Evolutionary conservation across 345 rosid genomes (phyloP).

Genomic region (Lagerstroemia speciosa): DNA sequence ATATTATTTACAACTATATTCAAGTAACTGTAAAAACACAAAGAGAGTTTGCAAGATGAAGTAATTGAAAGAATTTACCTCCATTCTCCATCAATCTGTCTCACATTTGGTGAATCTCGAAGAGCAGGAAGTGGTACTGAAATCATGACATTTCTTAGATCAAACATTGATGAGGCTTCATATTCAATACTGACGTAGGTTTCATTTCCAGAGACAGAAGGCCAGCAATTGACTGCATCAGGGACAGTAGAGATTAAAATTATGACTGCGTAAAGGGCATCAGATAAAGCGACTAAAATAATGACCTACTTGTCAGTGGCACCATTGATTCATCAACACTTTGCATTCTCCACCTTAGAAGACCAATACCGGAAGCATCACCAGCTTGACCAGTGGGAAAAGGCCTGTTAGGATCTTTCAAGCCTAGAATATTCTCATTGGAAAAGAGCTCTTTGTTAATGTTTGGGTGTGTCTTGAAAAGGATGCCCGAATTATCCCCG

Average conservation of each 20-base stretch:
- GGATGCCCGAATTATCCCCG: conserved; percentile 71
- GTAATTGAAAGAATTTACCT: conserved; percentile 36
- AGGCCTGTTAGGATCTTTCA: conserved; percentile 89
- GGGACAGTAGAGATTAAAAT: conserved; percentile 8
- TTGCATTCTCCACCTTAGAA: conserved; percentile 99
- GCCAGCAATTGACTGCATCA: conserved; percentile 98
- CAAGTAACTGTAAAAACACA: neutral
- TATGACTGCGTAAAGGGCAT: conserved; percentile 7
- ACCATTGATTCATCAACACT: conserved; percentile 92
- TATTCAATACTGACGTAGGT: conserved; percentile 95
- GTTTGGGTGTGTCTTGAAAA: conserved; percentile 96
- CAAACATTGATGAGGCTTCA: conserved; percentile 90
- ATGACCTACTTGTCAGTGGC: conserved; percentile 78
- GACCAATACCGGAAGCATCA: conserved; percentile 85
- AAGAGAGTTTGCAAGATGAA: neutral
- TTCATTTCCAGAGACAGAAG: conserved; percentile 94
- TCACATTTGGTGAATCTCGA: conserved; percentile 74
- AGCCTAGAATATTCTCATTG: conserved; percentile 68
- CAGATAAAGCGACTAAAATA: neutral
- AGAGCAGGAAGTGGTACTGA: conserved; percentile 96
- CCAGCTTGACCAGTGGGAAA: conserved; percentile 87
- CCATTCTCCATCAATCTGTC: conserved; percentile 95
- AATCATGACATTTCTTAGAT: conserved; percentile 72
- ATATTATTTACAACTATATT: neutral
- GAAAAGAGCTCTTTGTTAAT: conserved; percentile 79